Evolutionary conservation across 192 early-diverging fungal genomes (phyloP).

Genomic region (Piromyces finnis): DNA sequence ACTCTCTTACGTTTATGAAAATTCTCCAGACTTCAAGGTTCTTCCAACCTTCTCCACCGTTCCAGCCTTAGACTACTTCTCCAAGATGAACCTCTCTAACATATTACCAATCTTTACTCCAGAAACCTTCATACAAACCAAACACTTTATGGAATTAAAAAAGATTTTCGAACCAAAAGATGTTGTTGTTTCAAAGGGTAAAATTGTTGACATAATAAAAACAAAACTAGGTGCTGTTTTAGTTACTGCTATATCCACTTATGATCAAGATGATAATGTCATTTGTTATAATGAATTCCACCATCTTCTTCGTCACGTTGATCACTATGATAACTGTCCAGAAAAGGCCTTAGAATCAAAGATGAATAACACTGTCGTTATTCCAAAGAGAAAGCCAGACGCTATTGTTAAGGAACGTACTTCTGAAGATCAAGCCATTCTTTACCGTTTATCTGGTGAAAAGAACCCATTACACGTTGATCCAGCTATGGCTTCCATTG

Average conservation of each 20-base stretch:
- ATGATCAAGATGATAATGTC: conserved; percentile 52
- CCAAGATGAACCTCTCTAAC: conserved; percentile 1
- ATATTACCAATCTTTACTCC: not conserved
- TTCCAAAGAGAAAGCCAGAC: conserved; percentile 75
- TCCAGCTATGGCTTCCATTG: conserved; percentile 78
- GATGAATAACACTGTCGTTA: conserved; percentile 57
- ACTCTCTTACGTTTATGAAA: conserved; percentile 83
- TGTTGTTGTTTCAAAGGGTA: conserved; percentile 51
- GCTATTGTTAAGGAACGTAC: conserved; percentile 71
- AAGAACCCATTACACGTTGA: conserved; percentile 97
- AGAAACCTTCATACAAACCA: conserved; percentile 66
- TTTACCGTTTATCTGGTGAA: conserved; percentile 93
- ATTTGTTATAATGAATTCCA: conserved; percentile 78
- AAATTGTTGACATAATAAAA: conserved; percentile 84
- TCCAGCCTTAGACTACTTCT: conserved; percentile 39
- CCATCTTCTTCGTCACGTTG: conserved; percentile 81
- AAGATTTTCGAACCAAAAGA: conserved; percentile 73
- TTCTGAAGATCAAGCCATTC: conserved; percentile 71
- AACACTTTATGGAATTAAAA: conserved; percentile 84
- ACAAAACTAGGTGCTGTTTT: conserved; percentile 87
- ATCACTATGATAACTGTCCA: conserved; percentile 68
- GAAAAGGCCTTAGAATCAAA: conserved; percentile 45
- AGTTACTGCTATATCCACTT: conserved; percentile 63
- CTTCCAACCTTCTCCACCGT: conserved; percentile 90
- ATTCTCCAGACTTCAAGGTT: conserved; percentile 56